phyloP scores from a whole-genome alignment of 176 grass and related monocot genomes.

The Hordeum marinum region DNA sequence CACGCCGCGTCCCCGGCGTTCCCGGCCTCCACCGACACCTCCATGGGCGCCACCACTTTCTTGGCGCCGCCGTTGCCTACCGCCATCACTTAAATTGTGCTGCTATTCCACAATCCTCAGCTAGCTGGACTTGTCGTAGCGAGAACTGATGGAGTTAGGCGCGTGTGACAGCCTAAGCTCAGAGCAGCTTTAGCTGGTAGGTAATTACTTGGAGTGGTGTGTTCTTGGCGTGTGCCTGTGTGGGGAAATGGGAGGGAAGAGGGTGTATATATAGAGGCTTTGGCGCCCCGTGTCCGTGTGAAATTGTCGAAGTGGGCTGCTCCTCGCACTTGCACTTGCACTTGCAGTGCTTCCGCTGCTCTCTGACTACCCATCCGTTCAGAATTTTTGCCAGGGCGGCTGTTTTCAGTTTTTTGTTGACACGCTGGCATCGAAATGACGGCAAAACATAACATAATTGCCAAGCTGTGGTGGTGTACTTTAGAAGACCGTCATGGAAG shows the following conservation, averaged over 20 bases:
- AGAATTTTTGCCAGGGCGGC: too few species aligned
- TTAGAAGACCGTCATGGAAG: not conserved
- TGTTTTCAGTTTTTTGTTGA: too few species aligned
- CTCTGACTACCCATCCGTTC: not conserved
- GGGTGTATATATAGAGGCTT: not conserved
- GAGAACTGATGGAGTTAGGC: not conserved
- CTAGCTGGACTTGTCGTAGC: not conserved
- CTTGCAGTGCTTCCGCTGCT: not conserved
- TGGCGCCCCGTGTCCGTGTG: not conserved
- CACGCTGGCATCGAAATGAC: not conserved
- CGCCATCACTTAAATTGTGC: not conserved
- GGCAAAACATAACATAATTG: not conserved
- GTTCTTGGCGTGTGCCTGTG: not conserved
- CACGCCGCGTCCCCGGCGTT: conserved; percentile 1
- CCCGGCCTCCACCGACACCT: conserved; percentile 41
- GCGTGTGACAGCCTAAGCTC: not conserved
- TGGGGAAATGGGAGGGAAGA: not conserved
- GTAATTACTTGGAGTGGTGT: not conserved
- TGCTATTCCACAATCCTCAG: not conserved
- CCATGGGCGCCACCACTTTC: conserved; percentile 23
- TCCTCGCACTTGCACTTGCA: not conserved
- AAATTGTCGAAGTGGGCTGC: too few species aligned
- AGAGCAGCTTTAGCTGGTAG: not conserved
- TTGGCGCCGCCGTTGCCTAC: not conserved
- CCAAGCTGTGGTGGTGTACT: not conserved